These are phyloP conservation scores for Cryptosporidium muris DNA, from an alignment of 169 alveolate genomes.

Conservation along the genomic window DNA sequence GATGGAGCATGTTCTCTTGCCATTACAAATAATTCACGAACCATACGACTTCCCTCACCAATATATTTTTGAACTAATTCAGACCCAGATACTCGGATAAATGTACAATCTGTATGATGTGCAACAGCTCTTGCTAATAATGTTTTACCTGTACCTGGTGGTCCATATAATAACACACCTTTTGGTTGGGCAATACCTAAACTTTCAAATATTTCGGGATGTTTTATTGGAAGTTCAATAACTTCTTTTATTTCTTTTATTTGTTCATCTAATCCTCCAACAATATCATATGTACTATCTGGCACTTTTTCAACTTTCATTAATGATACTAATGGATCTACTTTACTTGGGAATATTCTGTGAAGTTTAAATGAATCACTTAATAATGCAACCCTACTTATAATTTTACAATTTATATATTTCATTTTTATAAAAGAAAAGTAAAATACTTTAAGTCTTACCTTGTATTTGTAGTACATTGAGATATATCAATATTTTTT, in stretches of 20 bases:
- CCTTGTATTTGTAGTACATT: conserved; percentile 93
- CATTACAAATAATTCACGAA: conserved; percentile 96
- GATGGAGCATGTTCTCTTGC: conserved; percentile 97
- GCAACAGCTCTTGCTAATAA: conserved; percentile 99
- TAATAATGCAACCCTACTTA: conserved; percentile 78
- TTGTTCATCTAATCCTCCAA: conserved; percentile 98
- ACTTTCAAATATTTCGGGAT: conserved; percentile 98
- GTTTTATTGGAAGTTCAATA: conserved; percentile 98
- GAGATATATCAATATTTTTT: conserved; percentile 88
- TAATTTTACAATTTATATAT: not conserved
- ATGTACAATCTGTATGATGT: conserved; percentile 98
- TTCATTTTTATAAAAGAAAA: too few relatives aligned
- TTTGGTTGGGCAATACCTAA: conserved; percentile 97
- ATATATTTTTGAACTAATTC: conserved; percentile 99
- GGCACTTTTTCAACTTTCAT: conserved; percentile 99
- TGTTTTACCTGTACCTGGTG: conserved; percentile 95
- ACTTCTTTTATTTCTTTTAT: conserved; percentile 99
- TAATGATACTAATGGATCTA: conserved; percentile 98
- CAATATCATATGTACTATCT: conserved; percentile 98
- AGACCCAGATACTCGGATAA: conserved; percentile 98
- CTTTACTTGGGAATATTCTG: conserved; percentile 95
- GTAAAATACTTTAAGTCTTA: not conserved
- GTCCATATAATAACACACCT: conserved; percentile 88
- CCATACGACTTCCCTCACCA: conserved; percentile 99
- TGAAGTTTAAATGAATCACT: conserved; percentile 91